phyloP scores from a whole-genome alignment of 1,284 basidiomycete genomes.

The Irpex sp. region DNA sequence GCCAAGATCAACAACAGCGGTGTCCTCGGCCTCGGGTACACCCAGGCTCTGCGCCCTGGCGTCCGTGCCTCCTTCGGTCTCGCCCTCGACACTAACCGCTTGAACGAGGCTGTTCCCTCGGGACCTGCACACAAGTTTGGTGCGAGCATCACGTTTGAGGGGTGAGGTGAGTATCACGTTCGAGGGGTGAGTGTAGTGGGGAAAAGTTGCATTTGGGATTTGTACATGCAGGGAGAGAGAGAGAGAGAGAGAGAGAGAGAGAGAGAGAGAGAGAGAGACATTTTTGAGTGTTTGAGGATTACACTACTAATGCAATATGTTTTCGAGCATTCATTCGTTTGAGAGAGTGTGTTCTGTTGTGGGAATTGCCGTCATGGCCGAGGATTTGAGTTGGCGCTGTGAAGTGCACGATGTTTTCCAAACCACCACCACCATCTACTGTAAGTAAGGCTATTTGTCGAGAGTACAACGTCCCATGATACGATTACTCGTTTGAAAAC shows the following conservation, averaged over 20 bases:
- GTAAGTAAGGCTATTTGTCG: too few species aligned
- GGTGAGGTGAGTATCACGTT: slow-evolving; percentile 32
- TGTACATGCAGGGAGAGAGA: not conserved
- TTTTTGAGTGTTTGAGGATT: not conserved
- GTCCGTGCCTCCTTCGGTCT: slow-evolving; percentile 94
- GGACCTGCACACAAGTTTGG: slow-evolving; percentile 80
- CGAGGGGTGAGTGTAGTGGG: too few species aligned
- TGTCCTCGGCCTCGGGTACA: slow-evolving; percentile 88
- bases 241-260: not conserved
- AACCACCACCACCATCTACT: too few species aligned
- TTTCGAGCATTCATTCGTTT: not conserved
- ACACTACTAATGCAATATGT: not conserved
- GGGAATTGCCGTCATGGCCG: too few species aligned
- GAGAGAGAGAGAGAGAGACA: not conserved
- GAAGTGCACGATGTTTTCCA: too few species aligned
- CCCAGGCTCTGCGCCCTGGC: slow-evolving; percentile 90
- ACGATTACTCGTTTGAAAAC: too few species aligned
- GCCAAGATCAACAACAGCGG: slow-evolving; percentile 99
- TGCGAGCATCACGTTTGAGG: slow-evolving; percentile 71
- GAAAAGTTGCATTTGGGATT: too few species aligned
- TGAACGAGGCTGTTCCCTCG: slow-evolving; percentile 64
- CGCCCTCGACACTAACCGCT: slow-evolving; percentile 85
- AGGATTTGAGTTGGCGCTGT: too few species aligned
- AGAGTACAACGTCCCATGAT: too few species aligned
- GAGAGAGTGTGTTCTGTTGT: not conserved